Evolutionary conservation across 352 stramenopile genomes (phyloP), one percentile per base, ranked within the genome.

Genomic region (Pythium phragmiticola): DNA sequence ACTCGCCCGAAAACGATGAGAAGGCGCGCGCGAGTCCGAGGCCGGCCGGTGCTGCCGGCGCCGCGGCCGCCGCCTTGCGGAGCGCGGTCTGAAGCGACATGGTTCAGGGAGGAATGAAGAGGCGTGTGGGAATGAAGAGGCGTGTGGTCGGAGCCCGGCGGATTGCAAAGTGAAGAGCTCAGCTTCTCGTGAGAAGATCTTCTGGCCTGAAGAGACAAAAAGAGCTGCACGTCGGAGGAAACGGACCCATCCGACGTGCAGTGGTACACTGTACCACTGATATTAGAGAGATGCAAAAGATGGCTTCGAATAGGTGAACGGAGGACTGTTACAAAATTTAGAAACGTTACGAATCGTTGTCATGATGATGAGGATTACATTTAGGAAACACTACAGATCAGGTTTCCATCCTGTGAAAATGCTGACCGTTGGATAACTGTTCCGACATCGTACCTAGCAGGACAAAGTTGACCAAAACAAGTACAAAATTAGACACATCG

Each of bases 1-100:
- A 98, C 57, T 92, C 74, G 46, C 84, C 82, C 19, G 66, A 75
- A 61, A 80, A 76, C 34, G 64, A 63, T 57, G 63, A 60, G 49
- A 70, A 47, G 39, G 63, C 43, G 47, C 63, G 63, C 19, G 62
- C 61, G n/a, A 69, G 55, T 14, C 34, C 34, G 34, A 39, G 34
- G 34, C 34, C 11, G 34, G 34, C 34, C 7, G 34, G 7, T 9
- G 53, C 46, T 12, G 62, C 43, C 43, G 52, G 61, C 45, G 52
- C 42, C 28, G 61, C 51, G n/a, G 61, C 45, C 21, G 46, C 61
- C n/a, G 45, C 61, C 53, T 62, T 57, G 33, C 61, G 53, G 53
- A 68, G 45, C 21, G 48, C 53, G 17, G 61, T 47, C 53, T 68
- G 61, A 4, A 68, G 60, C 42, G 43, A 60, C 60, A 66, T 66